Conservation (phyloP, 202 grass and related monocot genomes). For the Digitaria exilis region DNA sequence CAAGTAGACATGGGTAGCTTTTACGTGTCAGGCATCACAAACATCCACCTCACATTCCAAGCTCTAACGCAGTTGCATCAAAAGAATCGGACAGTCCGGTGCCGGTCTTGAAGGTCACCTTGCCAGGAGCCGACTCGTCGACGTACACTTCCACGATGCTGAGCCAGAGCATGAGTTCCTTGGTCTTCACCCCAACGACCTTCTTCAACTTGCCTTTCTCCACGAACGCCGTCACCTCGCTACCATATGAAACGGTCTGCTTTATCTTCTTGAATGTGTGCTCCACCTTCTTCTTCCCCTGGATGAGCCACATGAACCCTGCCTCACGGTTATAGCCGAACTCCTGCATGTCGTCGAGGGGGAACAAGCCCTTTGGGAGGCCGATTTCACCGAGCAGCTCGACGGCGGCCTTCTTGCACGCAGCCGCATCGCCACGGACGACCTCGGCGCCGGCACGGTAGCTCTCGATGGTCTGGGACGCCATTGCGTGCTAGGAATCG, state of each 20-base stretch:
- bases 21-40: too few species aligned
- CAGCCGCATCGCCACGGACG: background rate
- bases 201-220: conserved; percentile 45
- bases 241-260: background rate
- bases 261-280: conserved; percentile 29
- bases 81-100: conserved; percentile 38
- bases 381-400: conserved; percentile 9
- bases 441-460: conserved; percentile 3
- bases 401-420: conserved; percentile 15
- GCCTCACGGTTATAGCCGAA: too few species aligned
- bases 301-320: too few species aligned
- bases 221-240: background rate
- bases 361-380: conserved; percentile 41
- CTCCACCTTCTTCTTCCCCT: too few species aligned
- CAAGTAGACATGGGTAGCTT: too few species aligned
- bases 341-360: background rate
- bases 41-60: too few species aligned
- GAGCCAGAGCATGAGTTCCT: background rate
- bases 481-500: background rate
- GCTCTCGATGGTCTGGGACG: conserved; percentile 13
- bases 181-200: background rate
- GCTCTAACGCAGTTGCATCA: conserved; percentile 27
- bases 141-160: conserved; percentile 46
- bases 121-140: conserved; percentile 17
- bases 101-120: conserved; percentile 45